Conservation (phyloP, 2,329 filamentous ascomycete species). For the Stromatinia cepivora region DNA sequence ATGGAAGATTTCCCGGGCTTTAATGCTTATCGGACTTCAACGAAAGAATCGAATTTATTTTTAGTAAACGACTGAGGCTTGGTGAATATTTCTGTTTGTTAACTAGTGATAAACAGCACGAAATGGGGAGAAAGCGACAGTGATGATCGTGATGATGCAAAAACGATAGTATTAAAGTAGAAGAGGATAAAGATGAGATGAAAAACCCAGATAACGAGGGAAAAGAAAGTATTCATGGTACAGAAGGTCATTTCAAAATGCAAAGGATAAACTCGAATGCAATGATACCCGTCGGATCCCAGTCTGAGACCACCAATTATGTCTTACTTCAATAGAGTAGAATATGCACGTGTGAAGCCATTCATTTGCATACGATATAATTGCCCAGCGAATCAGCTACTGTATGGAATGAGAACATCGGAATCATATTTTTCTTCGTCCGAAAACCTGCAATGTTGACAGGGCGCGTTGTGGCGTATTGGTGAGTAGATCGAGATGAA, state of each 20-base stretch:
- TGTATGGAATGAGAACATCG: background rate
- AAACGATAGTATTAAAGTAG: background rate
- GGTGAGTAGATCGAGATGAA: background rate
- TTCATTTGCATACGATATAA: background rate
- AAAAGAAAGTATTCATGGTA: background rate
- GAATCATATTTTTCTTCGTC: background rate
- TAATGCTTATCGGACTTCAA: background rate
- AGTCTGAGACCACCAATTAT: background rate
- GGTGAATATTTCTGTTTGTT: background rate
- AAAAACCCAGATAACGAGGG: background rate
- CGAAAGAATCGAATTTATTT: background rate
- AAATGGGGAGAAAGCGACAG: slow-evolving; percentile 19
- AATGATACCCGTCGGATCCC: slow-evolving; percentile 1
- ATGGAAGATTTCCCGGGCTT: background rate
- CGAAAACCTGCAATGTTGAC: slow-evolving; percentile 1
- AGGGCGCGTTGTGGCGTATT: background rate
- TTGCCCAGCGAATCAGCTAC: background rate
- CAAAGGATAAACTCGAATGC: slow-evolving; percentile 17
- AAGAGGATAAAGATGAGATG: background rate
- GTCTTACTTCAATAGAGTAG: background rate
- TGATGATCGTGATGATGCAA: slow-evolving; percentile 6
- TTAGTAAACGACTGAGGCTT: background rate
- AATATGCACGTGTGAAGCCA: background rate
- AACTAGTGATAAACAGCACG: background rate
- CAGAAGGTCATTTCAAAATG: background rate